A percentile compares a stretch with the other conserved stretches of the same genome.
phyloP scores from a whole-genome alignment of 2,329 filamentous ascomycete genomes.

The Arachnopeziza araneosa region DNA sequence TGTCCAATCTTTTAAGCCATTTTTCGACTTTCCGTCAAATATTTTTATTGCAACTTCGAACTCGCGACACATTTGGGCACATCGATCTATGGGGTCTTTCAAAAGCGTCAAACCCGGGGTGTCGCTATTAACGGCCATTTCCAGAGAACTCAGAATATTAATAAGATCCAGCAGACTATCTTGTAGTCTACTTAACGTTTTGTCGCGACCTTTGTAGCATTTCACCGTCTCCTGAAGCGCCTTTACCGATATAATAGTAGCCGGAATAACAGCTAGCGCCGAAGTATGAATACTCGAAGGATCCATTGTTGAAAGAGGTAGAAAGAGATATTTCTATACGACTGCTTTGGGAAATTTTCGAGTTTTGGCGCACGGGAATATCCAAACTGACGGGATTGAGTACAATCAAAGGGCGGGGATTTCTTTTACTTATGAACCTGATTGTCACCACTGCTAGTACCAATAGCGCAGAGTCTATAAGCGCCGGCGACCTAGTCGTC shows the following conservation, averaged over 20 bases:
- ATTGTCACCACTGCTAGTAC: neutral
- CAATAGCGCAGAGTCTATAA: neutral
- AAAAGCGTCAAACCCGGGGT: slow-evolving; percentile 30
- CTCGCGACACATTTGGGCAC: slow-evolving; percentile 33
- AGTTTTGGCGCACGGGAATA: slow-evolving; percentile 5
- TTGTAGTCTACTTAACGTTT: slow-evolving; percentile 31
- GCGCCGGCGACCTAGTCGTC: neutral
- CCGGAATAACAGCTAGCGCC: slow-evolving; percentile 31
- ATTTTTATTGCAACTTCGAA: slow-evolving; percentile 34
- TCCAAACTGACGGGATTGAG: neutral
- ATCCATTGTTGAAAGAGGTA: slow-evolving; percentile 21
- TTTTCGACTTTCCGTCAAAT: slow-evolving; percentile 32
- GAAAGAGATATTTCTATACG: slow-evolving; percentile 5
- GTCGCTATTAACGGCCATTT: slow-evolving; percentile 23
- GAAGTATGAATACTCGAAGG: too few species aligned
- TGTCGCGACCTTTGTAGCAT: slow-evolving; percentile 33
- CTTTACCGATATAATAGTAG: slow-evolving; percentile 32
- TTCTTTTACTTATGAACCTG: slow-evolving; percentile 1
- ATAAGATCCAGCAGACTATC: slow-evolving; percentile 31
- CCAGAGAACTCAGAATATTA: slow-evolving; percentile 30
- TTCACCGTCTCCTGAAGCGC: slow-evolving; percentile 31
- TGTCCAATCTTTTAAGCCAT: slow-evolving; percentile 34
- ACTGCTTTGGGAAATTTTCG: slow-evolving; percentile 2
- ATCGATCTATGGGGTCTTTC: slow-evolving; percentile 33
- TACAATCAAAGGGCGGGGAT: slow-evolving; percentile 7